phyloP scores from a whole-genome alignment of 1,139 yeast genomes.

The Magnusiomyces sp. region DNA sequence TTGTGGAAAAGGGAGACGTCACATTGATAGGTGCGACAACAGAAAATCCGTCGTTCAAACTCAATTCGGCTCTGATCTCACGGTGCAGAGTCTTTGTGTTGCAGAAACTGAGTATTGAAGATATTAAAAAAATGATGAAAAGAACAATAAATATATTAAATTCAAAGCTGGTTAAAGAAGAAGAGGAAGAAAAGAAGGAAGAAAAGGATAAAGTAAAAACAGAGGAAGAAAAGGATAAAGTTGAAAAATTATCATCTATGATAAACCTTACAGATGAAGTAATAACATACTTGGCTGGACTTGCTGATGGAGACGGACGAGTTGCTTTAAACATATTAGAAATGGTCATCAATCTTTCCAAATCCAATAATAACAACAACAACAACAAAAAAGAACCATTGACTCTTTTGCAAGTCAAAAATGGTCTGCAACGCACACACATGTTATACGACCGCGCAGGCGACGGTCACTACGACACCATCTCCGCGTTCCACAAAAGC shows the following conservation, averaged over 20 bases:
- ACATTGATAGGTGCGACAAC: slow-evolving; percentile 84
- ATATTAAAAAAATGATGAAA: slow-evolving; percentile 50
- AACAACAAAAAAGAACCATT: slow-evolving; percentile 7
- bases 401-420: slow-evolving; percentile 33
- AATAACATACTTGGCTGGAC: slow-evolving; percentile 57
- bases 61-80: slow-evolving; percentile 80
- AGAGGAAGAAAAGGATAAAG: slow-evolving; percentile 34
- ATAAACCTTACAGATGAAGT: slow-evolving; percentile 36
- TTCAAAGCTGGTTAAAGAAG: slow-evolving; percentile 29
- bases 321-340: slow-evolving; percentile 73
- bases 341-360: slow-evolving; percentile 30
- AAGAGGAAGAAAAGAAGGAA: not conserved
- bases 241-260: slow-evolving; percentile 27
- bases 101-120: slow-evolving; percentile 49
- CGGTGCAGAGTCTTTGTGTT: slow-evolving; percentile 82
- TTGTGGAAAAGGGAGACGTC: slow-evolving; percentile 37
- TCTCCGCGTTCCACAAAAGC: slow-evolving; percentile 88
- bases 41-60: slow-evolving; percentile 88
- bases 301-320: slow-evolving; percentile 88
- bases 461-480: slow-evolving; percentile 88
- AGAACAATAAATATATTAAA: slow-evolving; percentile 59
- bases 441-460: slow-evolving; percentile 79
- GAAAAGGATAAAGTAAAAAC: not conserved
- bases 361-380: slow-evolving; percentile 9
- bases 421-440: slow-evolving; percentile 43